Conservation (phyloP, 345 rosid species). For the Hibiscus mutabilis region DNA sequence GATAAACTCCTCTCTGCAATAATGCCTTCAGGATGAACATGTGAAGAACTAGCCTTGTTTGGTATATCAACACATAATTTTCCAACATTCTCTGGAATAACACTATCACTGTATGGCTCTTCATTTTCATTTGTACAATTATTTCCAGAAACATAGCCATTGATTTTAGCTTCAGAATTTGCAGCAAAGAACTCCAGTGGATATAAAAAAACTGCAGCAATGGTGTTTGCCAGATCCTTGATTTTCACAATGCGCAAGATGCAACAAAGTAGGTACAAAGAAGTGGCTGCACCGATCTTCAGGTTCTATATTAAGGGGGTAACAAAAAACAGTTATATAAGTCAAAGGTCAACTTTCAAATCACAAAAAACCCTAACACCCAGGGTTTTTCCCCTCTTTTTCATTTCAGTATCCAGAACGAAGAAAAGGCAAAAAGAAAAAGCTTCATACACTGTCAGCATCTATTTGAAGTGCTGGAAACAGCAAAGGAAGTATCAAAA, state of each 20-base stretch:
- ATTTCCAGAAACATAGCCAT: constrained; percentile 44
- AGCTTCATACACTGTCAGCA: constrained; percentile 45
- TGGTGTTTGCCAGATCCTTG: constrained; percentile 88
- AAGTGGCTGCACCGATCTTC: constrained; percentile 62
- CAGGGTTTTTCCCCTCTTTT: not conserved
- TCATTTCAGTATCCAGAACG: not conserved
- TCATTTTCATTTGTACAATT: constrained; percentile 27
- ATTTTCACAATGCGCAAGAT: constrained; percentile 91
- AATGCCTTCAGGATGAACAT: constrained; percentile 31
- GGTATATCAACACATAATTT: constrained; percentile 26
- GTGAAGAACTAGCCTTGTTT: constrained; percentile 31
- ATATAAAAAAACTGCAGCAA: constrained; percentile 86
- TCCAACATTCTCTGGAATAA: constrained; percentile 28
- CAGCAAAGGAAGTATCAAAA: constrained; percentile 78
- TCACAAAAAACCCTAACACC: not conserved
- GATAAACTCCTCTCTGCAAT: constrained; percentile 19
- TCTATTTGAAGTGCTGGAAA: constrained; percentile 68
- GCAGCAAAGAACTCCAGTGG: constrained; percentile 51
- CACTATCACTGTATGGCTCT: constrained; percentile 28
- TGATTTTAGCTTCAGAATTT: constrained; percentile 44
- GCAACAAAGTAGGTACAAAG: constrained; percentile 88
- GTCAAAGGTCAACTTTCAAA: not conserved
- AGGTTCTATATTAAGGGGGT: constrained; percentile 46
- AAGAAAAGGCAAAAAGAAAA: not conserved
- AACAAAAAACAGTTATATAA: constrained; percentile 13